Evolutionary conservation across 1,284 basidiomycete species (phyloP), one percentile per base, ranked within the genome.

Genomic region (Phellopilus nigrolimitatus): DNA sequence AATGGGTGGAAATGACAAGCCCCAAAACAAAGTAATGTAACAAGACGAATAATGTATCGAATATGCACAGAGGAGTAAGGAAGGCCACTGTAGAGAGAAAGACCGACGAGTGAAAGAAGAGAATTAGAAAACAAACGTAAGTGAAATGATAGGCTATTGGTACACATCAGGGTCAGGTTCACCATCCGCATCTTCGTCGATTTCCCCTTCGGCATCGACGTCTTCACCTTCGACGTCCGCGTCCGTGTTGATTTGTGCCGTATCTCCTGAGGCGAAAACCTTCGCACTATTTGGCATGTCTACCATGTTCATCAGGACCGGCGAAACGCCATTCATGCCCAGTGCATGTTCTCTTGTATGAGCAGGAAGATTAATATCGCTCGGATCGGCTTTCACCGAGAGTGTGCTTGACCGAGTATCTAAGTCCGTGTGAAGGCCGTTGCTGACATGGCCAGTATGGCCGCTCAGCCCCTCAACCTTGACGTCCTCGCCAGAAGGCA

Each of bases 121-220:
- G 9, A 44, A 3, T 2, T 17, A 24, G n/a, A 44, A 21, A 41
- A 24, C 13, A 41, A 41, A 41, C 21, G 25, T 9, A 7, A 3
- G n/a, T n/a, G n/a, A n/a, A n/a, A n/a, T n/a, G n/a, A n/a, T n/a
- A 41, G n/a, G 3, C 21, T 36, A 47, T 24, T 47, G 31, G 15
- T 47, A 38, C 33, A 47, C 31, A 22, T 54, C 52, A 17, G 52
- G 47, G 39, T 54, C 52, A 10, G 42, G 52, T 49, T 54, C 52
- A 21, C 52, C 52, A 30, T n/a, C n/a, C n/a, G n/a, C n/a, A n/a
- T n/a, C n/a, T n/a, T n/a, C n/a, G n/a, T n/a, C n/a, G n/a, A n/a
- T n/a, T n/a, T n/a, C n/a, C n/a, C n/a, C n/a, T n/a, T n/a, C n/a
- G n/a, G n/a, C n/a, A n/a, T 54, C 52, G 4, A 49, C 53, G 38